Percentiles rank a stretch among this genome's conserved stretches.
phyloP scores from a whole-genome alignment of 768 basidiomycete genomes.

The Hygrophorus pudorinus region DNA sequence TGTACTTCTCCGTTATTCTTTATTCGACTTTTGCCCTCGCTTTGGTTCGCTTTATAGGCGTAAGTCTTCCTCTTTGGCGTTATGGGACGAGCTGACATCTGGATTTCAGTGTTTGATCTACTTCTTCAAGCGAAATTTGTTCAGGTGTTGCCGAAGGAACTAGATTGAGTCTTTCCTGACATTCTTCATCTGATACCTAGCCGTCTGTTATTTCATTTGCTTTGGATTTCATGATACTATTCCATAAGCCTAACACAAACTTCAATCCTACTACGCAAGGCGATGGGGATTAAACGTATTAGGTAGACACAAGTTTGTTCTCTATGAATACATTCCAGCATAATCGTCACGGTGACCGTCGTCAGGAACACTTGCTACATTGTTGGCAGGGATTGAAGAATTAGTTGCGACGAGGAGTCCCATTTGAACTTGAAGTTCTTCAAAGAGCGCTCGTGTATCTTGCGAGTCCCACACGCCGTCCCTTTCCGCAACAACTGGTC shows the following conservation, averaged over 20 bases:
- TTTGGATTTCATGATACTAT: neutral
- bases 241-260: constrained; percentile 1
- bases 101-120: constrained; percentile 61
- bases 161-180: constrained; percentile 21
- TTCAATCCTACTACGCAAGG: neutral
- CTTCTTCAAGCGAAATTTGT: constrained; percentile 75
- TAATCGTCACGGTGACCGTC: constrained; percentile 29
- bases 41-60: constrained; percentile 64
- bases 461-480: constrained; percentile 5
- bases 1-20: constrained; percentile 69
- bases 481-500: neutral
- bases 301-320: neutral
- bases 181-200: neutral
- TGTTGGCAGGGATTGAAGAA: constrained; percentile 6
- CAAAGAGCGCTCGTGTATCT: constrained; percentile 8
- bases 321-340: constrained; percentile 51
- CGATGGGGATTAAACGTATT: neutral
- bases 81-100: constrained; percentile 1
- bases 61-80: constrained; percentile 27
- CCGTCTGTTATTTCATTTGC: constrained; percentile 3
- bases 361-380: constrained; percentile 13
- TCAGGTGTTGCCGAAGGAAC: constrained; percentile 71
- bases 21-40: constrained; percentile 73
- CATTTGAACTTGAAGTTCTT: neutral
- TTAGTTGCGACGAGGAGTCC: neutral